Evolutionary conservation across 2,329 filamentous ascomycete genomes (phyloP).

Genomic region (Fusarium citri): DNA sequence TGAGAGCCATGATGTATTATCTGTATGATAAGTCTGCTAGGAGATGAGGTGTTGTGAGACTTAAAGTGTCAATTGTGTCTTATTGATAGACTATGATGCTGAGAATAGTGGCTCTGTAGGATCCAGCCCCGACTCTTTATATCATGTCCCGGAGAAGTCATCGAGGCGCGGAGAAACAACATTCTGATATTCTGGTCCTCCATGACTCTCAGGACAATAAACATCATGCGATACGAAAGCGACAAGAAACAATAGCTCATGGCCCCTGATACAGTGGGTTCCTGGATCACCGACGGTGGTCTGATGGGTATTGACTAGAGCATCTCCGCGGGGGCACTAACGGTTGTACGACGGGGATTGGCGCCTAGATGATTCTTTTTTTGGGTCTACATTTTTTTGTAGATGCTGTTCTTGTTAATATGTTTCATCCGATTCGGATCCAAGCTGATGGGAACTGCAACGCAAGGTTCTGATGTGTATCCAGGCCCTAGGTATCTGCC

Average conservation of each 20-base stretch:
- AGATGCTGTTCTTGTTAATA: constrained; percentile 7
- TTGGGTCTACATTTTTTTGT: constrained; percentile 3
- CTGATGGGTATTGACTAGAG: constrained; percentile 37
- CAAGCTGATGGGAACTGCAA: constrained; percentile 12
- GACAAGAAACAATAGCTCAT: constrained; percentile 4
- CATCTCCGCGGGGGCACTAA: constrained; percentile 44
- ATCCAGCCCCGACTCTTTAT: constrained; percentile 25
- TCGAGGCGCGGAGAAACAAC: constrained; percentile 38
- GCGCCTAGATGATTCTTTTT: constrained; percentile 12
- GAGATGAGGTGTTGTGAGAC: neutral
- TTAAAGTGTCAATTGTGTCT: neutral
- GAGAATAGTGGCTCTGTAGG: constrained; percentile 12
- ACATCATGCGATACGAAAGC: constrained; percentile 32
- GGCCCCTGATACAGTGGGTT: constrained; percentile 19
- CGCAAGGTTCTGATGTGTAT: constrained; percentile 8
- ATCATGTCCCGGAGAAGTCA: constrained; percentile 35
- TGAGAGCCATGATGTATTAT: constrained; percentile 61
- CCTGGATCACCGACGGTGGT: constrained; percentile 40
- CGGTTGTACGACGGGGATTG: neutral
- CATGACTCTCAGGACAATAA: neutral
- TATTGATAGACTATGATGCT: constrained; percentile 22
- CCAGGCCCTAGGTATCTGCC: constrained; percentile 4
- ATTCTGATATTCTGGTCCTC: constrained; percentile 22
- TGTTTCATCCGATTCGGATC: constrained; percentile 14
- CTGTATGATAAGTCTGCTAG: neutral